phyloP scores from a whole-genome alignment of 768 basidiomycete genomes.

The Lentinus brumalis region DNA sequence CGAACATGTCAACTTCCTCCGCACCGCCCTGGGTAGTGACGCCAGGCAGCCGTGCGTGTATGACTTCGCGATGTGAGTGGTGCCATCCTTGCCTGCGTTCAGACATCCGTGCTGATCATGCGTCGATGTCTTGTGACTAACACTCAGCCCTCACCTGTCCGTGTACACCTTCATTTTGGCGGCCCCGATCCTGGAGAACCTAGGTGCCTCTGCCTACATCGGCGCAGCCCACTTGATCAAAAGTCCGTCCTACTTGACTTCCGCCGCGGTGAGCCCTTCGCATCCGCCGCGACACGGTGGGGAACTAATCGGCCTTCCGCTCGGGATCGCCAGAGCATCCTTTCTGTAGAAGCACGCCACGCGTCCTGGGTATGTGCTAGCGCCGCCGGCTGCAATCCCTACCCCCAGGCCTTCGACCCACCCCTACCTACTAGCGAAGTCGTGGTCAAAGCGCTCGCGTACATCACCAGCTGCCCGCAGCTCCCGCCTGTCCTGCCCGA shows the following conservation, averaged over 20 bases:
- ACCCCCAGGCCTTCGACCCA: constrained; percentile 50
- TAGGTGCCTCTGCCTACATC: constrained; percentile 58
- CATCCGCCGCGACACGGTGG: no score
- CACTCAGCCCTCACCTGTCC: no score
- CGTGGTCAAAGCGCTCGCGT: constrained; percentile 48
- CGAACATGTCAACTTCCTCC: constrained; percentile 56
- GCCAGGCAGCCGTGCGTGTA: constrained; percentile 62
- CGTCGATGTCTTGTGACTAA: no score
- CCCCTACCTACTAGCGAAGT: constrained; percentile 39
- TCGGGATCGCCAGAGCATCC: constrained; percentile 39
- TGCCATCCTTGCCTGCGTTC: no score
- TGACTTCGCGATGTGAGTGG: constrained; percentile 34
- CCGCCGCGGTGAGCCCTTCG: constrained; percentile 42
- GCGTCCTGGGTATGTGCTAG: constrained; percentile 49
- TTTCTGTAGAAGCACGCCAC: constrained; percentile 57
- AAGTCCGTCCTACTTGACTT: constrained; percentile 48
- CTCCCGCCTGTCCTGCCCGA: constrained; percentile 48
- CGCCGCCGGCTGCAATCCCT: constrained; percentile 43
- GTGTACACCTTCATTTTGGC: constrained; percentile 39
- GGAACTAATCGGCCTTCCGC: no score
- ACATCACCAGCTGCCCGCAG: constrained; percentile 52
- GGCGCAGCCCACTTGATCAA: constrained; percentile 50
- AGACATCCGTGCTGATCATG: no score
- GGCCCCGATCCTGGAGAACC: constrained; percentile 51
- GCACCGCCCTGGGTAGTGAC: constrained; percentile 43